These are phyloP conservation scores for Tetrapisispora arboricola DNA, from an alignment of 805 yeast species.

Conservation along the genomic window DNA sequence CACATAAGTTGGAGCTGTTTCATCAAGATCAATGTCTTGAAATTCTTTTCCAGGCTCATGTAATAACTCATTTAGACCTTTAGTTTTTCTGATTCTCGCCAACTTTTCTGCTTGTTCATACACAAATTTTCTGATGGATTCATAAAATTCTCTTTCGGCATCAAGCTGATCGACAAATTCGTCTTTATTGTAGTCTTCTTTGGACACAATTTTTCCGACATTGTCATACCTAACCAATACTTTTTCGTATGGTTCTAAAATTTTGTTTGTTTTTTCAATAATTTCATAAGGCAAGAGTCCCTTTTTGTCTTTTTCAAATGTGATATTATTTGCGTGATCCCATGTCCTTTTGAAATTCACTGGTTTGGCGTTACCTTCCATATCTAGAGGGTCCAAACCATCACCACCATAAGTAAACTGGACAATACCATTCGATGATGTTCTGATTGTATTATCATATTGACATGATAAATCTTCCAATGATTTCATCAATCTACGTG, in stretches of 20 bases:
- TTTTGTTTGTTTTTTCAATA: constrained; percentile 40
- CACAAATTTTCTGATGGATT: constrained; percentile 60
- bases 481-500: constrained; percentile 95
- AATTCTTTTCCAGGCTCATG: constrained; percentile 37
- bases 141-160: constrained; percentile 78
- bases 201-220: constrained; percentile 43
- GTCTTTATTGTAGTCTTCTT: constrained; percentile 38
- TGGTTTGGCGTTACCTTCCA: constrained; percentile 98
- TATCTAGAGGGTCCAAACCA: constrained; percentile 94
- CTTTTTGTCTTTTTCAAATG: constrained; percentile 44
- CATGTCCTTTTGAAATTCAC: constrained; percentile 90
- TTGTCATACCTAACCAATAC: constrained; percentile 61
- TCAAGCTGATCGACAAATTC: constrained; percentile 75
- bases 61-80: constrained; percentile 39
- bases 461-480: constrained; percentile 89
- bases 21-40: constrained; percentile 34
- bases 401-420: constrained; percentile 98
- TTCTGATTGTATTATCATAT: constrained; percentile 90
- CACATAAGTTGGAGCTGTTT: constrained; percentile 26
- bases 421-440: constrained; percentile 91
- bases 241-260: constrained; percentile 52
- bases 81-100: constrained; percentile 44
- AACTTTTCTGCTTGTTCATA: constrained; percentile 45
- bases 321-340: constrained; percentile 79
- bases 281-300: constrained; percentile 67